These are phyloP conservation scores for Pleurotus sapidus DNA, from an alignment of 768 basidiomycete species.

Conservation along the genomic window DNA sequence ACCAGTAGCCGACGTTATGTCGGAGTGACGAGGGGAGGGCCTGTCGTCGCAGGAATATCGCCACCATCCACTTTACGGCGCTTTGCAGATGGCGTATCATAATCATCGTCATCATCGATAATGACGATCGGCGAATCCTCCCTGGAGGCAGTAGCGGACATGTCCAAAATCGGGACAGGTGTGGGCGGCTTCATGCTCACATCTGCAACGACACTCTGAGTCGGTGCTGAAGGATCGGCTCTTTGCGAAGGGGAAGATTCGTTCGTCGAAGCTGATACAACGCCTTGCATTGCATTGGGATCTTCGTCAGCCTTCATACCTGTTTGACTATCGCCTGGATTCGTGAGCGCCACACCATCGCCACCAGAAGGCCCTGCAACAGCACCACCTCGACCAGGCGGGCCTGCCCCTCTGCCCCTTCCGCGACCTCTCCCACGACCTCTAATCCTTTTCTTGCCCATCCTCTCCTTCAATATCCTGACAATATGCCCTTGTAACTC, in stretches of 20 bases:
- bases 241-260: not conserved
- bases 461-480: conserved; percentile 74
- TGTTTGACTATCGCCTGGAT: not conserved
- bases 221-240: not conserved
- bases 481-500: conserved; percentile 86
- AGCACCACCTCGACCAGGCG: conserved; percentile 10
- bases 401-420: conserved; percentile 24
- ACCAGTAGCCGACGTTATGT: not conserved
- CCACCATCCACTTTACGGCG: conserved; percentile 44
- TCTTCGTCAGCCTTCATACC: not conserved
- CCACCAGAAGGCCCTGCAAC: conserved; percentile 6
- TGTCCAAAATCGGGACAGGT: conserved; percentile 28
- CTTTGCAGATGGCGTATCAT: conserved; percentile 54
- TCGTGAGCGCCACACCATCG: not conserved
- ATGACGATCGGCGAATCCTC: conserved; percentile 51
- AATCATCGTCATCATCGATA: conserved; percentile 55
- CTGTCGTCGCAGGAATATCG: too few relatives aligned
- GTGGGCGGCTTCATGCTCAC: conserved; percentile 20
- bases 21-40: not conserved
- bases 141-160: conserved; percentile 15
- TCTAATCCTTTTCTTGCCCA: conserved; percentile 43
- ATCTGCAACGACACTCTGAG: conserved; percentile 1
- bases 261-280: conserved; percentile 7
- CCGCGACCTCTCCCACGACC: conserved; percentile 34
- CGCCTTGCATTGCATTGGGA: conserved; percentile 3